Evolutionary conservation across 768 basidiomycete species (phyloP).

Genomic region (Tulasnella sp.): DNA sequence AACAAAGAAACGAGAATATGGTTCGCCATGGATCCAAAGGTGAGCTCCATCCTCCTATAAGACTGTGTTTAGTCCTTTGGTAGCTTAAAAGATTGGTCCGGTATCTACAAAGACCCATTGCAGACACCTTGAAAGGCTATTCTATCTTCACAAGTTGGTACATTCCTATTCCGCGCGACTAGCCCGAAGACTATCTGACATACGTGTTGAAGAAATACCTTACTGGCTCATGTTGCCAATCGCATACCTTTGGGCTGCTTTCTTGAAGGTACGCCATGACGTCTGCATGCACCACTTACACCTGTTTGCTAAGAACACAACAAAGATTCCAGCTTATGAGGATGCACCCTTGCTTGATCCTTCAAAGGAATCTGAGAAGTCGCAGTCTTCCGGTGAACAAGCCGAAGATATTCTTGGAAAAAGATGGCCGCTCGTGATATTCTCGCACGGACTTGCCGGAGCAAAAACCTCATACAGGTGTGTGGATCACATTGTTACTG

Average conservation of each 20-base stretch:
- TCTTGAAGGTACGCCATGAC: constrained; percentile 32
- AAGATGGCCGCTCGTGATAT: constrained; percentile 68
- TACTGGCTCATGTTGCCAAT: constrained; percentile 30
- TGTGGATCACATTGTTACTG: neutral
- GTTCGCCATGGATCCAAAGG: constrained; percentile 47
- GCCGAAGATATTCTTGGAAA: constrained; percentile 1
- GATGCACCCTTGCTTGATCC: constrained; percentile 43
- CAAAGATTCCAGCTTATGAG: constrained; percentile 43
- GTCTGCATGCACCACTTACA: neutral
- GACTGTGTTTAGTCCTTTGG: neutral
- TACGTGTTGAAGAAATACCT: constrained; percentile 2
- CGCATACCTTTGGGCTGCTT: constrained; percentile 37
- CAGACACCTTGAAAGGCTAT: constrained; percentile 38
- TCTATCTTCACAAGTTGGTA: constrained; percentile 36
- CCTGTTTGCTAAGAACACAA: neutral
- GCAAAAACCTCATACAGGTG: constrained; percentile 58
- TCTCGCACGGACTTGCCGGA: constrained; percentile 75
- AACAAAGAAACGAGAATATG: constrained; percentile 25
- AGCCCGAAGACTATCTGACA: neutral
- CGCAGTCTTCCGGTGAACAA: neutral
- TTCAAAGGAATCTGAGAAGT: neutral
- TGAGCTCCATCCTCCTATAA: constrained; percentile 22
- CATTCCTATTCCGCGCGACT: neutral
- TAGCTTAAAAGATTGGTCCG: neutral
- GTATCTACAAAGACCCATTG: constrained; percentile 24